Conservation (phyloP, 2,329 filamentous ascomycete species). For the Aspergillus sclerotialis region DNA sequence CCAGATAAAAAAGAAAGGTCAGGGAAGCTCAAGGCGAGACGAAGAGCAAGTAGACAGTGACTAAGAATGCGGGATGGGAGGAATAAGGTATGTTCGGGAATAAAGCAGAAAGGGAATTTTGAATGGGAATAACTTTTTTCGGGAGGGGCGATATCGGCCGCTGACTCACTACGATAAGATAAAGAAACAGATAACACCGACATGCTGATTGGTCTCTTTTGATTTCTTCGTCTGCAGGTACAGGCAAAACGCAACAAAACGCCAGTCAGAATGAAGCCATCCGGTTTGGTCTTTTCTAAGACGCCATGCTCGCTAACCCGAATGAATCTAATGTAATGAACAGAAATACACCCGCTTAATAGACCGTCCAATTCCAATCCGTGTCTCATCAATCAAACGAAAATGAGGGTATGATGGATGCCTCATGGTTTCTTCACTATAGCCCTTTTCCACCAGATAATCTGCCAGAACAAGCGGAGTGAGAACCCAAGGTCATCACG, state of each 20-base stretch:
- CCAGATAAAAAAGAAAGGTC: constrained; percentile 8
- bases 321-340: constrained; percentile 2
- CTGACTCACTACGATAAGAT: constrained; percentile 26
- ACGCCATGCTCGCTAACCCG: constrained; percentile 22
- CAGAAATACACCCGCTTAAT: constrained; percentile 12
- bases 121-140: constrained; percentile 7
- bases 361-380: constrained; percentile 17
- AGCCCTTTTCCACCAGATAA: too few relatives aligned
- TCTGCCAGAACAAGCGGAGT: too few relatives aligned
- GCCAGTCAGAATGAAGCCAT: constrained; percentile 2
- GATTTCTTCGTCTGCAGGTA: constrained; percentile 3
- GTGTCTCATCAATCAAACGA: too few relatives aligned
- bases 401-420: too few relatives aligned
- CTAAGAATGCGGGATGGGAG: constrained; percentile 16
- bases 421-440: too few relatives aligned
- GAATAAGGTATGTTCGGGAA: constrained; percentile 11
- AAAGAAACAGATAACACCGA: constrained; percentile 3
- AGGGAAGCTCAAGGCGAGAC: constrained; percentile 4
- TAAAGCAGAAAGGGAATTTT: constrained; percentile 17
- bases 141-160: constrained; percentile 22
- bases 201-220: too few relatives aligned
- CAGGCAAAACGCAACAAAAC: constrained; percentile 3
- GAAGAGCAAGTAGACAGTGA: constrained; percentile 10
- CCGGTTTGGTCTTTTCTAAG: constrained; percentile 6
- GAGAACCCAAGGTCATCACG: too few relatives aligned